Base-by-base conservation (phyloP, 305 asterid genomes). In the Caryopteris hybrid region DNA sequence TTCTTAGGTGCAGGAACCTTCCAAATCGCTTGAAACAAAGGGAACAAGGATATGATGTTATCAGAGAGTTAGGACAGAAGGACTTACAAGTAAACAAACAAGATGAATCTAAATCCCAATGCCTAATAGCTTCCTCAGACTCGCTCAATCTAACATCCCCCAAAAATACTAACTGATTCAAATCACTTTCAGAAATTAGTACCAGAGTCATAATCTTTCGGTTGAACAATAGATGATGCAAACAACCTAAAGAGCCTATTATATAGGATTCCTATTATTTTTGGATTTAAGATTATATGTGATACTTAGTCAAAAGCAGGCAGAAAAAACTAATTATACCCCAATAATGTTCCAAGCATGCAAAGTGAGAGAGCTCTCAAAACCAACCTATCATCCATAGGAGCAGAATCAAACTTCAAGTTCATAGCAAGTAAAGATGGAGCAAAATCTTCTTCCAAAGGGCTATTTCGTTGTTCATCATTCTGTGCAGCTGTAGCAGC, bases 351-450 rank as follows among this genome's bases (percentile, higher is more conserved):
- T 23, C 68, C 76, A 50, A 56, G 67, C 27, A 7, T 63, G 48
- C 39, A 34, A 51, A 13, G 39, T 13, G 25, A 63, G 58, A 56
- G 51, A 75, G 54, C 10, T 61, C 70, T 9, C 23, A 48, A 61
- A 61, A 71, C 50, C 42, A 68, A 88, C 97, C 92, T 81, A 59
- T 84, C 92, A 80, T 85, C 84, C 52, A 81, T 60, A 46, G 83
- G 86, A 63, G 74, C 94, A 68, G 95, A 87, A 81, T 93, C 99
- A 76, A 90, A 79, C 73, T 86, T 83, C 85, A 88, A 70, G 74
- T 85, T 77, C 89, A 88, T 79, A 75, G 88, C 77, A 70, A 68
- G 89, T 57, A 81, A 70, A 70, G 96, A 85, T 53, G 99, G 91
- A 66, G 83, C 85, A 67, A 79, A 74, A 64, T 79, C 84, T 75